Evolutionary conservation across 306 rosid genomes (phyloP), one percentile per base, ranked within the genome.

Genomic region (Prinsepia uniflora): DNA sequence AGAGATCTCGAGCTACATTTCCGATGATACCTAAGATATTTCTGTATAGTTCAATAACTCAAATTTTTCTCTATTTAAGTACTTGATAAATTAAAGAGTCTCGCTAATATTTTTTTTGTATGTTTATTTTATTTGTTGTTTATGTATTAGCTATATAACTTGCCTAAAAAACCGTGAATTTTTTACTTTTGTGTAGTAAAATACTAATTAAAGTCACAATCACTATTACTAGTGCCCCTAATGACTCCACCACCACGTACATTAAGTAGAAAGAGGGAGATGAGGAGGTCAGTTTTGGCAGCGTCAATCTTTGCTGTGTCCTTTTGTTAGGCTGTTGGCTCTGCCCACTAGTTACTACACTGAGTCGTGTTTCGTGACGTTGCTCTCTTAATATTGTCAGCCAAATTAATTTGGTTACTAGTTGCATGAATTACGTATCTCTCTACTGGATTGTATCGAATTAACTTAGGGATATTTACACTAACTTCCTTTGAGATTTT

Each of bases 231-330:
- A 24, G 57, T 47, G 57, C 44, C 57, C 47, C 54, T 66, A 50
- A 66, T 47, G 47, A 66, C 57, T 66, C 64, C 4, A 59, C 64
- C 11, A 59, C 6, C 34, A 13, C 34, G 64, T 30, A 30, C 36
- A 30, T 2, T 30, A 30, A 15, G 64, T 30, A 17, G 39, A 14
- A 4, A 58, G 43, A 30, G 63, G 14, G 43, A 30, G 18, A 14
- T n/a, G 14, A 43, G 14, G 43, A 30, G 42, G 24, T 56, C 62
- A 20, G 62, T 57, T 46, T 7, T 65, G 70, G 70, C 70, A 65
- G 42, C 22, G 56, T 46, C n/a, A 5, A 63, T 39, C 65, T 36
- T 36, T 36, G 7, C 14, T 36, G 36, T 57, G 63, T 57, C 39
- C 30, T 20, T 11, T 64, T 20, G 10, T 64, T 45, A 64, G 53